These are phyloP conservation scores for Polymyxa betae DNA, from an alignment of 208 protist genomes.

Conservation along the genomic window DNA sequence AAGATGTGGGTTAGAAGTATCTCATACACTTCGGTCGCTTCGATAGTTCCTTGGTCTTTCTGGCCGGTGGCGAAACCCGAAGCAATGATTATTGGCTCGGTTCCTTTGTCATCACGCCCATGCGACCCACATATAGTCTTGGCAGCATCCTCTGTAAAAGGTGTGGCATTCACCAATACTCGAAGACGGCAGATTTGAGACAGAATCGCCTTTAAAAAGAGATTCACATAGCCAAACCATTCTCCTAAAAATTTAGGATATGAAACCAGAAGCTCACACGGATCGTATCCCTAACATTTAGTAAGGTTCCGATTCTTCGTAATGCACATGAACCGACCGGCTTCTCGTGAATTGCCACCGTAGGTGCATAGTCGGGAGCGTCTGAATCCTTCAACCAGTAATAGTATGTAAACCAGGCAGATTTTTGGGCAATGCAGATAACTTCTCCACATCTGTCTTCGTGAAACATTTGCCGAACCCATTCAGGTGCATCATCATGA, in stretches of 20 bases:
- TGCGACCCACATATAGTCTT: background rate
- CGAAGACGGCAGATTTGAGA: conserved; percentile 40
- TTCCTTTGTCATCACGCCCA: background rate
- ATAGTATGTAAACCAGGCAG: conserved; percentile 44
- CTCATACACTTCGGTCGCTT: too few species aligned
- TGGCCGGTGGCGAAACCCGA: too few species aligned
- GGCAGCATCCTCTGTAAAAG: background rate
- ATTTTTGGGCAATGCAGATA: background rate
- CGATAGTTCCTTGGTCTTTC: too few species aligned
- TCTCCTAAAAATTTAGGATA: background rate
- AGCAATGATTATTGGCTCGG: background rate
- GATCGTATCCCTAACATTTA: conserved; percentile 22
- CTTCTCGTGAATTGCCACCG: conserved; percentile 37
- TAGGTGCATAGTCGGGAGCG: conserved; percentile 22
- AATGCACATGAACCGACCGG: background rate
- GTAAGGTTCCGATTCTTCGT: background rate
- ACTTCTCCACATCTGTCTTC: background rate
- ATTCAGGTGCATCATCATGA: background rate
- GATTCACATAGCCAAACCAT: conserved; percentile 15
- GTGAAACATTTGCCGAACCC: background rate
- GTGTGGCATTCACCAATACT: conserved; percentile 12
- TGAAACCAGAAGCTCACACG: background rate
- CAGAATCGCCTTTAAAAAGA: background rate
- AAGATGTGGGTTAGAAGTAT: too few species aligned
- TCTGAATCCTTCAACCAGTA: conserved; percentile 2